Evolutionary conservation across 345 rosid species (phyloP).

Genomic region (Populus deltoides): DNA sequence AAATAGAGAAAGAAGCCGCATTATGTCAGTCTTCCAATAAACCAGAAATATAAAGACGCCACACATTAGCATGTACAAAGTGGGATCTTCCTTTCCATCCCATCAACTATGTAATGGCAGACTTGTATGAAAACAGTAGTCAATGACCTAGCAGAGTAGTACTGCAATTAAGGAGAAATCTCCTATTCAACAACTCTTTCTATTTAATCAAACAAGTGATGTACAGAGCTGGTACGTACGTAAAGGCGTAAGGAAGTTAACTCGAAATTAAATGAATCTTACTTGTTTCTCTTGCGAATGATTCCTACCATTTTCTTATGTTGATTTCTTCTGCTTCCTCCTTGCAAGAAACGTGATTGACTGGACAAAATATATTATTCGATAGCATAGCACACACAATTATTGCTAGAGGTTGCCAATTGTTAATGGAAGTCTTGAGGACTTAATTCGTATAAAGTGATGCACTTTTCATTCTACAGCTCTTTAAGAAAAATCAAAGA

Average conservation of each 20-base stretch:
- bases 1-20: slow-evolving; percentile 11
- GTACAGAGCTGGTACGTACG: not conserved
- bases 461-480: not conserved
- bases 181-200: not conserved
- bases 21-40: not conserved
- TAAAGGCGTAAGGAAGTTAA: not conserved
- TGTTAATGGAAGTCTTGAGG: not conserved
- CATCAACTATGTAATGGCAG: slow-evolving; percentile 13
- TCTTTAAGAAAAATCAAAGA: too few relatives aligned
- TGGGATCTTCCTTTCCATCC: slow-evolving; percentile 28
- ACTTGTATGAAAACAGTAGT: not conserved
- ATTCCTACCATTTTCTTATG: not conserved
- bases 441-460: not conserved
- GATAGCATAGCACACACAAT: slow-evolving; percentile 8
- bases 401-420: not conserved
- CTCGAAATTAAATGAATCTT: not conserved
- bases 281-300: not conserved
- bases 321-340: not conserved
- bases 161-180: not conserved
- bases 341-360: slow-evolving; percentile 55
- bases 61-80: slow-evolving; percentile 12
- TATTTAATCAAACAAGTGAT: not conserved
- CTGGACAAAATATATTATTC: slow-evolving; percentile 33
- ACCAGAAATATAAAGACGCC: not conserved
- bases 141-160: not conserved